Evolutionary conservation across 495 filamentous ascomycete species (phyloP), one percentile per base, ranked within the genome.

Genomic region (Hyaloscypha variabilis): DNA sequence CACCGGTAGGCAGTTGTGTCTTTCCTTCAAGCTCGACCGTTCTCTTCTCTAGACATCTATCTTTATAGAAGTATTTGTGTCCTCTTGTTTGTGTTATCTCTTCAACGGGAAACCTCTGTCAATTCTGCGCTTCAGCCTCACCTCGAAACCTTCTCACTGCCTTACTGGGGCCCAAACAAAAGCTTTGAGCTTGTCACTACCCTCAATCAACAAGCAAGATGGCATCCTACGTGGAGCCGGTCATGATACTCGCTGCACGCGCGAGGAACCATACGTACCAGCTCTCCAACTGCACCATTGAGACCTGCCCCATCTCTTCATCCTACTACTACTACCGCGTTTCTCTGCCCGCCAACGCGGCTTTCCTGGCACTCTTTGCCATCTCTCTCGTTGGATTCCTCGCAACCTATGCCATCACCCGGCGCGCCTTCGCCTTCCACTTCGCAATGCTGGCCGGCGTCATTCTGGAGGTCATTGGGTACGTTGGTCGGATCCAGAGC

Each of bases 401-500:
- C 39, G 46, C 42, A 56, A 67, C 60, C 58, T 68, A 62, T 56
- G 67, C 50, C 6, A 26, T 69, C 29, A 72, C 64, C 1, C 59
- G 65, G 8, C 55, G 65, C 6, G 66, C 67, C 5, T 31, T 75
- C 69, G 73, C 69, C 24, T 83, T 78, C 69, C 75, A 75, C 52
- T 42, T 70, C n/a, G 72, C 72, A 50, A 77, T 80, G 69, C 36
- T 75, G 8, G 14, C 73, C 19, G 80, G 79, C 29, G 74, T 72
- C 26, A 24, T 78, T 28, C 69, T 78, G 11, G 79, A 82, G 64
- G 66, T 82, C 19, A 30, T 75, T 19, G 79, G 79, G 46, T 81
- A 82, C 60, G 55, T 72, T 2, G 77, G 73, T 5, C 73, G 79
- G 50, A 58, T 81, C n/a, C 59, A 73, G 58, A 70, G 78, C 57